A percentile compares a stretch with the other conserved stretches of the same genome.
phyloP scores from a whole-genome alignment of 2,329 filamentous ascomycete genomes.

The Trichothecium roseum region DNA sequence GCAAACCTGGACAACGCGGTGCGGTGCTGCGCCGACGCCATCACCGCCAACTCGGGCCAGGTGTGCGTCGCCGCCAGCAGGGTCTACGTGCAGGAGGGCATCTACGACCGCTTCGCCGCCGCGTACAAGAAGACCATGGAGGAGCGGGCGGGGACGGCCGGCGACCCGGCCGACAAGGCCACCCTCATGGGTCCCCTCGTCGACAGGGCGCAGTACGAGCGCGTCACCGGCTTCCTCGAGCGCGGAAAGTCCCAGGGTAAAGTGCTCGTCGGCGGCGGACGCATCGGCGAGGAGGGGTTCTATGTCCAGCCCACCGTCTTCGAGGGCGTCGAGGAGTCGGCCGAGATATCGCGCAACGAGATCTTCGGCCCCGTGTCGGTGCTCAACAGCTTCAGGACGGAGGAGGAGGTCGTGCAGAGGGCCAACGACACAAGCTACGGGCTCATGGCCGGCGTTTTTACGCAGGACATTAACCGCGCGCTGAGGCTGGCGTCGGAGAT shows the following conservation, averaged over 20 bases:
- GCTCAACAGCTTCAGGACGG: conserved; percentile 43
- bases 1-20: conserved; percentile 52
- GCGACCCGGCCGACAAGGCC: conserved; percentile 37
- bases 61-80: conserved; percentile 66
- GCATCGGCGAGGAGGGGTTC: conserved; percentile 29
- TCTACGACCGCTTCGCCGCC: conserved; percentile 51
- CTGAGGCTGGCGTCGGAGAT: conserved; percentile 42
- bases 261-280: conserved; percentile 23
- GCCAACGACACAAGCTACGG: conserved; percentile 43
- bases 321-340: conserved; percentile 26
- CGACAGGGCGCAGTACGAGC: conserved; percentile 35
- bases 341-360: conserved; percentile 39
- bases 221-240: conserved; percentile 33
- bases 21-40: conserved; percentile 21
- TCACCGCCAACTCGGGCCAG: conserved; percentile 65
- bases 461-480: conserved; percentile 52
- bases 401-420: conserved; percentile 41
- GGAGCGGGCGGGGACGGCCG: conserved; percentile 41
- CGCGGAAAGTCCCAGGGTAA: conserved; percentile 25
- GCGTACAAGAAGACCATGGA: conserved; percentile 50
- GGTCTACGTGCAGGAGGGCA: conserved; percentile 53
- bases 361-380: conserved; percentile 49
- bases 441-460: conserved; percentile 42
- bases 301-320: conserved; percentile 38
- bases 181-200: conserved; percentile 51